Evolutionary conservation across 75 land plant genomes (phyloP).

Genomic region (Gnetum montanum): DNA sequence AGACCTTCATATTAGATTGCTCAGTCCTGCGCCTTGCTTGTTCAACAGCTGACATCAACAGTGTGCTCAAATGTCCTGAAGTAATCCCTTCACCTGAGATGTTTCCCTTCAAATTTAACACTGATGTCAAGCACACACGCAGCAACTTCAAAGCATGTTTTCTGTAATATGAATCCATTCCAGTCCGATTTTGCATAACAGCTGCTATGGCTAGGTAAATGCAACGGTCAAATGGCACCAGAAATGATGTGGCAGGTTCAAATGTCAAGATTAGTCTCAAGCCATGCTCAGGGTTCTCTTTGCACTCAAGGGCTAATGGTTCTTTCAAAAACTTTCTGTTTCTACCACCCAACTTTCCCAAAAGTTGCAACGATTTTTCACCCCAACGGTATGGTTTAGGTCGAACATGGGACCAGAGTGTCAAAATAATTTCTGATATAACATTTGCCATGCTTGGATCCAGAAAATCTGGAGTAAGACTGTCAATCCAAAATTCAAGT

Average conservation of each 20-base stretch:
- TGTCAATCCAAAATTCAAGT: constrained; percentile 97
- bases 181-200: constrained; percentile 53
- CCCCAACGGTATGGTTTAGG: constrained; percentile 95
- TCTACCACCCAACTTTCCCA: constrained; percentile 96
- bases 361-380: constrained; percentile 77
- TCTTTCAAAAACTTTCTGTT: constrained; percentile 94
- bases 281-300: constrained; percentile 99
- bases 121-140: constrained; percentile 81
- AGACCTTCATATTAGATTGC: constrained; percentile 74
- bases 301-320: constrained; percentile 93
- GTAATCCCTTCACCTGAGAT: constrained; percentile 63
- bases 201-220: constrained; percentile 83
- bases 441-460: constrained; percentile 99
- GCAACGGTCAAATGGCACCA: constrained; percentile 95
- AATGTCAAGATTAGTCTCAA: constrained; percentile 91
- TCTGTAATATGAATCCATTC: constrained; percentile 74
- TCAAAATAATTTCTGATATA: constrained; percentile 85
- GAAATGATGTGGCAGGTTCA: constrained; percentile 93
- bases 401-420: constrained; percentile 94
- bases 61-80: constrained; percentile 53
- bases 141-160: constrained; percentile 90
- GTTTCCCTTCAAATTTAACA: constrained; percentile 84
- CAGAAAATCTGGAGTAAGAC: constrained; percentile 96
- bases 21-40: constrained; percentile 73
- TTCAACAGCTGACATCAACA: constrained; percentile 66